phyloP scores from a whole-genome alignment of 2,329 filamentous ascomycete species.

The Teratosphaeria viscida region DNA sequence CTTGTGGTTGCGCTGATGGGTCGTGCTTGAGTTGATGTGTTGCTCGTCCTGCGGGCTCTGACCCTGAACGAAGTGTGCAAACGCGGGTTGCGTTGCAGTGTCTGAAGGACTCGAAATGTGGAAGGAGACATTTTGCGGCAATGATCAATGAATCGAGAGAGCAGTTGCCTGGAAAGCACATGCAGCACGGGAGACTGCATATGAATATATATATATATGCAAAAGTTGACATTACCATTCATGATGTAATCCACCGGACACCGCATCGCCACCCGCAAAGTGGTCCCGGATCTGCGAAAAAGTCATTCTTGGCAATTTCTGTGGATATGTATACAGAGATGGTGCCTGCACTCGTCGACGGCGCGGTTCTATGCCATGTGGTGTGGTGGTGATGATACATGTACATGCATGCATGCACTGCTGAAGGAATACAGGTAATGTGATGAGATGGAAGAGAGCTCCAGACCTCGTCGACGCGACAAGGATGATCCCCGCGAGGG shows the following conservation, averaged over 20 bases:
- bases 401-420: not conserved
- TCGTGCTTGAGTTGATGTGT: not conserved
- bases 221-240: no score
- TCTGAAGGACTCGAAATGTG: not conserved
- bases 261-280: not conserved
- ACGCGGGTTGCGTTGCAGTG: not conserved
- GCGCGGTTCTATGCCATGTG: no score
- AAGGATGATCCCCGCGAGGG: not conserved
- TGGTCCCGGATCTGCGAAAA: not conserved
- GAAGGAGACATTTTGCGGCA: not conserved
- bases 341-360: no score
- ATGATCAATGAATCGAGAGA: not conserved
- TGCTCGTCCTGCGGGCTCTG: not conserved
- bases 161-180: not conserved
- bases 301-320: not conserved
- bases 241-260: not conserved
- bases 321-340: no score
- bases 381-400: no score
- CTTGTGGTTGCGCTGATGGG: constrained; percentile 4
- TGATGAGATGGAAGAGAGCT: not conserved
- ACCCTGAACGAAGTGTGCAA: not conserved
- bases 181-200: not conserved
- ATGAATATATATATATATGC: no score
- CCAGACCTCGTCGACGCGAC: not conserved
- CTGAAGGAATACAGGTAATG: not conserved